Evolutionary conservation across 148 eudicot species (phyloP).

Genomic region (Vaccinium myrtillus): DNA sequence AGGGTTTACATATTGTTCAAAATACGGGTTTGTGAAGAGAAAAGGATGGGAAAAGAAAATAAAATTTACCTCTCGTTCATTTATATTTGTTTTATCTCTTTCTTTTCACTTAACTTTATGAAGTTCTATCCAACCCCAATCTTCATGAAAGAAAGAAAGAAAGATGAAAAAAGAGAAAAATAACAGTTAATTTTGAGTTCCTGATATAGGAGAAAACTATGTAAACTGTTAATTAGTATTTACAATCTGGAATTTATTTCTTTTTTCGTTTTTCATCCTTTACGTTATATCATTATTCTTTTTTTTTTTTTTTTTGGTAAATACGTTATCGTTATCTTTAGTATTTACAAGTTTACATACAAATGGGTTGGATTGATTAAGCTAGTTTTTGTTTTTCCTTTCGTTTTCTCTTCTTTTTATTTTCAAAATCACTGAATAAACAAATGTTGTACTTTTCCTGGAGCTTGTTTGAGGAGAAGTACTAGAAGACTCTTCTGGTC

Average conservation of each 20-base stretch:
- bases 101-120: background rate
- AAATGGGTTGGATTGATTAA: too few species aligned
- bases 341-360: too few species aligned
- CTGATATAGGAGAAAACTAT: background rate
- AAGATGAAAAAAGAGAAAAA: background rate
- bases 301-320: too few species aligned
- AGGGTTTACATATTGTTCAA: background rate
- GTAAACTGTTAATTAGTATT: background rate
- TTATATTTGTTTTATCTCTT: background rate
- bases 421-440: too few species aligned
- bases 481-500: background rate
- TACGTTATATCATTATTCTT: too few species aligned
- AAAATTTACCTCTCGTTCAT: background rate
- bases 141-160: background rate
- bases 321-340: too few species aligned
- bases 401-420: too few species aligned
- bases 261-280: background rate
- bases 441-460: background rate
- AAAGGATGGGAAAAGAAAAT: background rate
- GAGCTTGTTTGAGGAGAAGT: background rate
- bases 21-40: background rate
- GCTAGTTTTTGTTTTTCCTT: too few species aligned
- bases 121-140: background rate
- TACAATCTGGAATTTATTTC: background rate
- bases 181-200: background rate